phyloP scores from a whole-genome alignment of 2,329 filamentous ascomycete species.

The Penicillium hordei region DNA sequence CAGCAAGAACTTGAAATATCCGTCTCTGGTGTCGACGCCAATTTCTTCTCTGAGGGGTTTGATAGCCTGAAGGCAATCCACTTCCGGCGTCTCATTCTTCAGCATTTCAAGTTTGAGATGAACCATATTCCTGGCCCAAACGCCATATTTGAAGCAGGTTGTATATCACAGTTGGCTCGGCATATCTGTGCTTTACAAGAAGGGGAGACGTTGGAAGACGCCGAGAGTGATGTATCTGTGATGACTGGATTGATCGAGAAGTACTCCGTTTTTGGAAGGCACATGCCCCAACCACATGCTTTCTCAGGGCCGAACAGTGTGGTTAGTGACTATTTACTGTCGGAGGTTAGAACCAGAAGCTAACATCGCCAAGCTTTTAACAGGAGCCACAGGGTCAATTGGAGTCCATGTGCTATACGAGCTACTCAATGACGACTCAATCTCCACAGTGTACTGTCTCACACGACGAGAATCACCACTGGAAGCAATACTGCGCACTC shows the following conservation, averaged over 20 bases:
- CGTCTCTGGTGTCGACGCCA: constrained; percentile 32
- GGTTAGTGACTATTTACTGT: constrained; percentile 16
- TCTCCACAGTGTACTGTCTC: constrained; percentile 41
- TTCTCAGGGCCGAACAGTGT: constrained; percentile 24
- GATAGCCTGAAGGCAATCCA: constrained; percentile 52
- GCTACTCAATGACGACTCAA: constrained; percentile 37
- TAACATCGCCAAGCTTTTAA: constrained; percentile 33
- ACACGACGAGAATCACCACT: constrained; percentile 31
- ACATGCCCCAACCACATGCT: constrained; percentile 23
- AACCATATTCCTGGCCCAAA: constrained; percentile 37
- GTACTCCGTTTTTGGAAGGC: constrained; percentile 46
- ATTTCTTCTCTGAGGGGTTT: constrained; percentile 49
- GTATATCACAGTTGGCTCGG: constrained; percentile 37
- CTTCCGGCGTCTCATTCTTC: constrained; percentile 44
- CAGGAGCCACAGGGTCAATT: constrained; percentile 48
- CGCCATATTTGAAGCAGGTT: constrained; percentile 47
- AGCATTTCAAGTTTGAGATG: constrained; percentile 38
- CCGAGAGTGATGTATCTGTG: constrained; percentile 24
- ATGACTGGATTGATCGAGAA: constrained; percentile 50
- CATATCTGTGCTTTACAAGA: constrained; percentile 34
- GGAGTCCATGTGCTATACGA: constrained; percentile 44
- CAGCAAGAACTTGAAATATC: constrained; percentile 35
- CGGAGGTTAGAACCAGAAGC: not conserved
- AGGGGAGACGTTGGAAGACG: constrained; percentile 11
- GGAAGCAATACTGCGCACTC: constrained; percentile 23